These are phyloP conservation scores for Striga hermonthica DNA, from an alignment of 305 asterid genomes.

Conservation along the genomic window DNA sequence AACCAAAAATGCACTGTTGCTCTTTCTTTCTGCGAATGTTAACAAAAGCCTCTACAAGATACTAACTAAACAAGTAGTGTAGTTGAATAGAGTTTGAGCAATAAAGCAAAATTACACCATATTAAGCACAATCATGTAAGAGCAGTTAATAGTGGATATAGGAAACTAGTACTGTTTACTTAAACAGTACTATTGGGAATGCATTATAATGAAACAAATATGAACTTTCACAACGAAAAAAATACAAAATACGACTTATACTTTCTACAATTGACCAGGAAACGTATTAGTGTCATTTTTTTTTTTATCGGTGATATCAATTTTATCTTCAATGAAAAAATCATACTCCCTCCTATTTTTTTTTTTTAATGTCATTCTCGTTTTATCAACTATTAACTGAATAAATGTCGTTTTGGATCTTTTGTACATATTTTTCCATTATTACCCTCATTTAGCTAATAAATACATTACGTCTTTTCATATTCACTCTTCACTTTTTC, in stretches of 20 bases:
- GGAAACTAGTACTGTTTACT: background rate
- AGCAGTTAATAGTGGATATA: background rate
- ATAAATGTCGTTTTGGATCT: too few species aligned
- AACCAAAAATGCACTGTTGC: constrained; percentile 15
- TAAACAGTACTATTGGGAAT: background rate
- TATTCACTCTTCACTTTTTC: too few species aligned
- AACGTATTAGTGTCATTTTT: background rate
- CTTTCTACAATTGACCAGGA: background rate
- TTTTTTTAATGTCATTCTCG: too few species aligned
- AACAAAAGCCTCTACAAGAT: background rate
- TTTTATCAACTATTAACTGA: too few species aligned
- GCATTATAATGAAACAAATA: background rate
- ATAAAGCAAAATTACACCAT: constrained; percentile 1
- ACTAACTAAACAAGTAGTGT: background rate
- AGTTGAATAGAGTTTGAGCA: background rate
- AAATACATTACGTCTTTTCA: too few species aligned
- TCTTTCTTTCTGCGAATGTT: constrained; percentile 1
- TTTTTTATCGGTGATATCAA: background rate
- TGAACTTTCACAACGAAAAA: background rate
- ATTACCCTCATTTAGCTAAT: too few species aligned
- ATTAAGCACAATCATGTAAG: background rate
- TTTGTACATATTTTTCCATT: too few species aligned
- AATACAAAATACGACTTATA: background rate
- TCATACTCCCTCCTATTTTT: too few species aligned
- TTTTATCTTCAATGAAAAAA: background rate